Conservation (phyloP, 1,139 yeast genomes). For the Sugiyamaella japonica region DNA sequence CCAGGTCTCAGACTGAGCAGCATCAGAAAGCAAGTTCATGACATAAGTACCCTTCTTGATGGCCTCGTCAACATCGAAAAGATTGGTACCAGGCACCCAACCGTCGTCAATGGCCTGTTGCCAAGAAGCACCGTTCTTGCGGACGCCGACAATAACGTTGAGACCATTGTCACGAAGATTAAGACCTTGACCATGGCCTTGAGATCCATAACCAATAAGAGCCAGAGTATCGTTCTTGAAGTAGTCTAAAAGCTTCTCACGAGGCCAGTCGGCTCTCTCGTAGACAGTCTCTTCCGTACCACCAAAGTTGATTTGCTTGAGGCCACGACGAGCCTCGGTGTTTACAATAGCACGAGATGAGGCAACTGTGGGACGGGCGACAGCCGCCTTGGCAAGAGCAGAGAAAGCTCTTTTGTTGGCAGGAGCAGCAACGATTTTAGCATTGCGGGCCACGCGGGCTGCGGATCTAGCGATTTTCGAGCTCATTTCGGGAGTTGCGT, state of each 20-base stretch:
- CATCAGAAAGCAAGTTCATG: conserved; percentile 98
- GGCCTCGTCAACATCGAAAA: conserved; percentile 93
- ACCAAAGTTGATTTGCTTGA: conserved; percentile 95
- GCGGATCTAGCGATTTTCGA: conserved; percentile 29
- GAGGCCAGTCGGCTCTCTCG: conserved; percentile 99
- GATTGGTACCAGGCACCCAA: conserved; percentile 99
- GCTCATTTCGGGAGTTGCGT: conserved; percentile 5
- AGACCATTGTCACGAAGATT: conserved; percentile 98
- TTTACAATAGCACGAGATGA: conserved; percentile 29
- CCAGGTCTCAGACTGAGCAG: conserved; percentile 99
- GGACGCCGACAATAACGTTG: conserved; percentile 96
- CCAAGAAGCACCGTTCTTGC: conserved; percentile 99
- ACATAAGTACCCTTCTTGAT: conserved; percentile 85
- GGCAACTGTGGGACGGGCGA: conserved; percentile 30
- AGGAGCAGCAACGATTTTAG: conserved; percentile 26
- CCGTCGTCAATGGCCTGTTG: conserved; percentile 99
- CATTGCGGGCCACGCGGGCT: conserved; percentile 29
- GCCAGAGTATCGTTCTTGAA: conserved; percentile 98
- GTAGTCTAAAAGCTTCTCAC: conserved; percentile 91
- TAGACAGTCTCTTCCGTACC: conserved; percentile 94
- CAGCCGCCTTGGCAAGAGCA: conserved; percentile 31
- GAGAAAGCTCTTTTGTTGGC: conserved; percentile 29
- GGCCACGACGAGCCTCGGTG: conserved; percentile 49
- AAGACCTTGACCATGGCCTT: conserved; percentile 99
- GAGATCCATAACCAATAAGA: conserved; percentile 98